Base-by-base conservation (phyloP, 108 stramenopile genomes). In the Pelagomonas calceolata region DNA sequence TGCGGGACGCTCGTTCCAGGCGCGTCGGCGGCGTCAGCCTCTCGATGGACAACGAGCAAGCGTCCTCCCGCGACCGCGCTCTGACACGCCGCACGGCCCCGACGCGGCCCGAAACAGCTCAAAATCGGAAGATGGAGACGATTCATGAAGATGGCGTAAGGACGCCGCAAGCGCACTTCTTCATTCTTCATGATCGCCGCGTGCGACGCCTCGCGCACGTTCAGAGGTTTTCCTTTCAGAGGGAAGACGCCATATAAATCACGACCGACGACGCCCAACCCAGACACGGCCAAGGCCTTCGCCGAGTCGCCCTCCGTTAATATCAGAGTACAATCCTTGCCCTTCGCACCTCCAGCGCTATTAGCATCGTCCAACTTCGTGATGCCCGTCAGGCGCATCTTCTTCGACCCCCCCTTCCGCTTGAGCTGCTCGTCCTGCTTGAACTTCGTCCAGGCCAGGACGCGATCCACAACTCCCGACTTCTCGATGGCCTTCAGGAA, bases 311-410 rank as follows among this genome's bases (percentile, higher is more conserved):
- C 96, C 75, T 97, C 96, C 21, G 94, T 95, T 31, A 97, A 77
- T 68, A 97, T 94, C 32, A 97, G 79, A 33, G 94, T 94, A 80
- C 97, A 98, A 35, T 98, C 91, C 71, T 85, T 87, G n/a, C 88
- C 85, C 66, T 88, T 85, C 60, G 88, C 84, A 34, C 90, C 86
- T 63, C 99, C 99, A 0, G 99, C 97, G 71, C 74, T 75, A 80
- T 98, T 98, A 33, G 99, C 99, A 76, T 97, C 99, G 69, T 99
- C 97, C 9, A 99, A 86, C 85, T 95, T 94, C 64, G 86, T 71
- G 72, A 98, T 97, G 39, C 97, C 99, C 33, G 89, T 90, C 36
- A 99, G 73, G 80, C 95, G 98, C 69, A 74, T 85, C 79, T 90
- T 93, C 77, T 99, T 98, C 36, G 82, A 85, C 29, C 96, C 95